Evolutionary conservation across 352 stramenopile species (phyloP), one percentile per base, ranked within the genome.

Genomic region (Pythium biforme): DNA sequence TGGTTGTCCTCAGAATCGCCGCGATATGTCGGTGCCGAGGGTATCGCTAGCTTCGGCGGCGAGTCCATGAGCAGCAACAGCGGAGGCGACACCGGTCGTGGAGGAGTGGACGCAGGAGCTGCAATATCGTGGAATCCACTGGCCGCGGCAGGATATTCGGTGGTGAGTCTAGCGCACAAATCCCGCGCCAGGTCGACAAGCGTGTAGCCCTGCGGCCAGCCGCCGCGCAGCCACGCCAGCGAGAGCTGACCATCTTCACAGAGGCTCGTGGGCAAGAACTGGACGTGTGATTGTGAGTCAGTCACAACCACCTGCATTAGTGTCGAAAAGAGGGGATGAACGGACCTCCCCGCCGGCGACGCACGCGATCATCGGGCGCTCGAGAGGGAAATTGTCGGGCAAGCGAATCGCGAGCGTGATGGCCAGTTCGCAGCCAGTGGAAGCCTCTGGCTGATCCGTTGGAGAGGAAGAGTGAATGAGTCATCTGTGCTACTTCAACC

Each of bases 191-290:
- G 73, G 20, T 75, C 20, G 11, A 62, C 59, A 6, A 91, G 67
- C 1, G 69, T 81, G 70, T 91, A 91, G 9, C 47, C 64, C 20
- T 68, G 45, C 4, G 76, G 77, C 84, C 84, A 93, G 1, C 75
- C 77, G 14, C 70, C 39, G 14, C 69, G 59, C 4, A 93, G 62
- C 80, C 78, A 92, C 12, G 83, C 69, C 17, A 87, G 40, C 20
- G 67, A 31, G 17, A 90, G 66, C 10, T 77, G 68, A 3, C 49
- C 65, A 59, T 72, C 70, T 37, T 40, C 84, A 58, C 22, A 45
- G 46, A 40, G 43, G 26, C 34, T 47, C 1, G 56, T 27, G 6
- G 81, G 79, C 20, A 92, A 50, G 45, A 71, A 76, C 81, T 92
- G 31, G 49, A 19, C 51, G 51, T 2, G 25, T 4, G n/a, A n/a